These are phyloP conservation scores for Aspergillus campestris DNA, from an alignment of 495 filamentous ascomycete genomes.

Conservation along the genomic window DNA sequence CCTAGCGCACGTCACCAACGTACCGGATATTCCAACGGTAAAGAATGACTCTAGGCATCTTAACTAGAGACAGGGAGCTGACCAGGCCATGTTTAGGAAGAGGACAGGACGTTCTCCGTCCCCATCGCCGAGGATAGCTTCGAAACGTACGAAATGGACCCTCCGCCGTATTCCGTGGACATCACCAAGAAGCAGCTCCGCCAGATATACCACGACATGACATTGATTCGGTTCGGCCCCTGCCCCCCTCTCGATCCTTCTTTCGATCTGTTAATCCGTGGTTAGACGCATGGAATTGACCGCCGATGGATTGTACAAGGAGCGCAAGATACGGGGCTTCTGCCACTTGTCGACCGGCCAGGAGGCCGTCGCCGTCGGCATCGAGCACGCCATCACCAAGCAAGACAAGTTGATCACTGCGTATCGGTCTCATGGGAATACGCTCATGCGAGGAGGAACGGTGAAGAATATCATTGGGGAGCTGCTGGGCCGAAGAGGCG, in stretches of 20 bases:
- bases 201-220: conserved; percentile 18
- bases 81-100: conserved; percentile 11
- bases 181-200: conserved; percentile 19
- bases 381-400: conserved; percentile 81
- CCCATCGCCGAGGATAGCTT: conserved; percentile 16
- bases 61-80: background rate
- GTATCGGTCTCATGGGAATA: conserved; percentile 90
- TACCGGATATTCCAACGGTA: conserved; percentile 4
- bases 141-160: conserved; percentile 19
- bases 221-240: conserved; percentile 6
- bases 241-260: background rate
- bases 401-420: conserved; percentile 85
- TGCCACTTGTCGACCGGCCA: conserved; percentile 41
- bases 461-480: conserved; percentile 86
- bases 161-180: conserved; percentile 17
- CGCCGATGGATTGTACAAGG: conserved; percentile 22
- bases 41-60: background rate
- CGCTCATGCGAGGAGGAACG: conserved; percentile 80
- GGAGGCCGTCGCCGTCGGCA: conserved; percentile 87
- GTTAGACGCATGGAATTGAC: conserved; percentile 14
- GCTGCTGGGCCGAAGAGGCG: conserved; percentile 76
- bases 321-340: conserved; percentile 27
- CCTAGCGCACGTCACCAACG: conserved; percentile 1
- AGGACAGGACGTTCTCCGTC: conserved; percentile 14
- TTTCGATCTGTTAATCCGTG: background rate